Conservation (phyloP, 2,329 filamentous ascomycete species). For the Alternaria panax region DNA sequence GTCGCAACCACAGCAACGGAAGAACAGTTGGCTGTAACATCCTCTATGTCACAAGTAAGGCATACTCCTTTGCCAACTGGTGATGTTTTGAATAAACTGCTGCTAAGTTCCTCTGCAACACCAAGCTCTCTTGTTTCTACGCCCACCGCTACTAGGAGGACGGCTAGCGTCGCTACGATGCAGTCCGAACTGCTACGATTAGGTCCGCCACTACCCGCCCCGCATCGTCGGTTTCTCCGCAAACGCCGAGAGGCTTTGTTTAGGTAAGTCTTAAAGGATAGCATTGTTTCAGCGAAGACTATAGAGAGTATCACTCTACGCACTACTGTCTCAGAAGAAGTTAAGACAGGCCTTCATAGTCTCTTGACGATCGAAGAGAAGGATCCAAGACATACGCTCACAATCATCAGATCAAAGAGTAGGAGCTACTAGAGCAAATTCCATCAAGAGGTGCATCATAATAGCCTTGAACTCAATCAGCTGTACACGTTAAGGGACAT, state of each 20-base stretch:
- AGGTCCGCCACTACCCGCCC: not conserved
- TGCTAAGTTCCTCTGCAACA: not conserved
- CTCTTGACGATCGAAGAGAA: not conserved
- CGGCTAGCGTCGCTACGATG: not conserved
- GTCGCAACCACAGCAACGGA: not conserved
- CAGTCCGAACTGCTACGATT: not conserved
- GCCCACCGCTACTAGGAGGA: not conserved
- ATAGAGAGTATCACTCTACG: not conserved
- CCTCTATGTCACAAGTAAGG: not conserved
- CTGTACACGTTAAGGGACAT: not conserved
- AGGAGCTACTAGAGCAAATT: not conserved
- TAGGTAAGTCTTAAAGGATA: not conserved
- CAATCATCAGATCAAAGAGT: not conserved
- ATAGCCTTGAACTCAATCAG: not conserved
- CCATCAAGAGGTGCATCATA: not conserved
- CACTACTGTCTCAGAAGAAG: not conserved
- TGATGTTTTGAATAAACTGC: not conserved
- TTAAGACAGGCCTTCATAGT: not conserved
- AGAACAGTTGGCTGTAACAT: not conserved
- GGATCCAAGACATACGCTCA: not conserved
- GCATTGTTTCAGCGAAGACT: not conserved
- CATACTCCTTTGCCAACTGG: not conserved
- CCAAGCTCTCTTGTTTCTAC: not conserved
- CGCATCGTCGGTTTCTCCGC: not conserved
- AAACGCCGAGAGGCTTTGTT: conserved; percentile 1